phyloP scores from a whole-genome alignment of 352 stramenopile species.

The Globisporangium paddicum region DNA sequence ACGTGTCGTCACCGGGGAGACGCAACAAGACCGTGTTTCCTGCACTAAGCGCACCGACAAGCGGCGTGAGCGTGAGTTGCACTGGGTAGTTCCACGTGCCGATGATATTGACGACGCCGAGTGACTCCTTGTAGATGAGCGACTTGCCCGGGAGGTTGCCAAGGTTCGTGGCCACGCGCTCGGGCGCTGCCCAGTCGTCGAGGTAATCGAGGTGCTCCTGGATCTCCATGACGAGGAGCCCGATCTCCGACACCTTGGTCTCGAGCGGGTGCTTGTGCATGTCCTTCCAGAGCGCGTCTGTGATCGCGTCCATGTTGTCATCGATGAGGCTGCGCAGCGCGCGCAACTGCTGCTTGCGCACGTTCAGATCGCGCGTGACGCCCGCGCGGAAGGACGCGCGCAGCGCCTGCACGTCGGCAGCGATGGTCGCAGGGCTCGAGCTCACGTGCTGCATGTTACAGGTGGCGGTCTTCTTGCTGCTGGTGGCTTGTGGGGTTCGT shows the following conservation, averaged over 20 bases:
- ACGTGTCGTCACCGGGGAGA: slow-evolving; percentile 78
- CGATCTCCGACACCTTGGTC: slow-evolving; percentile 52
- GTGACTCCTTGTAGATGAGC: slow-evolving; percentile 58
- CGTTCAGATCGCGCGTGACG: slow-evolving; percentile 36
- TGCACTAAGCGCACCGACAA: slow-evolving; percentile 79
- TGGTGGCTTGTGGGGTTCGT: too few species aligned
- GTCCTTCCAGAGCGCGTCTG: slow-evolving; percentile 53
- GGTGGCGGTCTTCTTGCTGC: too few species aligned
- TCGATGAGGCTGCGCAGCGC: slow-evolving; percentile 38
- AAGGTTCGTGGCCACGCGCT: slow-evolving; percentile 48
- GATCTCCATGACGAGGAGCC: slow-evolving; percentile 48
- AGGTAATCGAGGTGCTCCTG: slow-evolving; percentile 62
- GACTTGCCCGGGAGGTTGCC: slow-evolving; percentile 42
- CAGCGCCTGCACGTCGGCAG: slow-evolving; percentile 40
- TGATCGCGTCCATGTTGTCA: slow-evolving; percentile 41
- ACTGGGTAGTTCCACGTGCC: slow-evolving; percentile 91
- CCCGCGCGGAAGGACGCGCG: slow-evolving; percentile 43
- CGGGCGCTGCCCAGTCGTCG: slow-evolving; percentile 45
- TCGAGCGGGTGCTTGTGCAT: slow-evolving; percentile 67
- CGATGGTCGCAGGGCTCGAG: slow-evolving; percentile 27
- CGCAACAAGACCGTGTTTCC: slow-evolving; percentile 93
- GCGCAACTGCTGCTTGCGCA: slow-evolving; percentile 36
- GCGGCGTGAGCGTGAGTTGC: slow-evolving; percentile 60
- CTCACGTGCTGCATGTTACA: not conserved
- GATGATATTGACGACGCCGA: slow-evolving; percentile 84